These are phyloP conservation scores for Kazachstania bromeliacearum DNA, from an alignment of 805 yeast species.

Conservation along the genomic window DNA sequence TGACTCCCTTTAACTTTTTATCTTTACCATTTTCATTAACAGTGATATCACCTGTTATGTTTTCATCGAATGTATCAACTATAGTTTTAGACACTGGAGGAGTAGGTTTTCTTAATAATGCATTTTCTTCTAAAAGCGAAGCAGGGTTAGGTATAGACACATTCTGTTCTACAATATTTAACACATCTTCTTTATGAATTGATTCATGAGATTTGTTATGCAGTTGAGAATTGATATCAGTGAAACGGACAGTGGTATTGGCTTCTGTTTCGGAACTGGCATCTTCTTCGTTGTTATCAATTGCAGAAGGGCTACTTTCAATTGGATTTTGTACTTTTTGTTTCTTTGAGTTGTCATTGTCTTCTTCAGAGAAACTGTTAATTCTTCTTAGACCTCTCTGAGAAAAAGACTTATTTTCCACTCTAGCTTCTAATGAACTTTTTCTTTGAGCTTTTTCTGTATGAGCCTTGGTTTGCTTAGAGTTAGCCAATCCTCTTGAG, in stretches of 20 bases:
- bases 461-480: not conserved
- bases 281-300: not conserved
- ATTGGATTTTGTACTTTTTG: not conserved
- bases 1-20: no score
- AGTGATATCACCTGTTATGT: no score
- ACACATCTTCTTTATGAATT: slow-evolving; percentile 4
- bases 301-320: not conserved
- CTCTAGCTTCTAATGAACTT: slow-evolving; percentile 19
- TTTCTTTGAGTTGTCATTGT: slow-evolving; percentile 2
- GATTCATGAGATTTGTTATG: slow-evolving; percentile 3
- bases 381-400: slow-evolving; percentile 12
- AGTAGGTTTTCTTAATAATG: not conserved
- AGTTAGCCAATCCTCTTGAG: not conserved
- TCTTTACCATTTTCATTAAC: no score
- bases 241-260: slow-evolving; percentile 7
- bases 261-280: slow-evolving; percentile 2
- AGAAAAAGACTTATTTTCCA: slow-evolving; percentile 11
- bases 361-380: slow-evolving; percentile 9
- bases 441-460: slow-evolving; percentile 12
- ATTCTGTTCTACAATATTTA: slow-evolving; percentile 5
- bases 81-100: no score
- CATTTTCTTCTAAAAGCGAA: no score
- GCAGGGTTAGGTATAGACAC: no score
- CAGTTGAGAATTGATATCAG: slow-evolving; percentile 1
- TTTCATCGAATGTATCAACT: no score